These are phyloP conservation scores for Crotalaria pallida DNA, from an alignment of 306 rosid species.

Conservation along the genomic window DNA sequence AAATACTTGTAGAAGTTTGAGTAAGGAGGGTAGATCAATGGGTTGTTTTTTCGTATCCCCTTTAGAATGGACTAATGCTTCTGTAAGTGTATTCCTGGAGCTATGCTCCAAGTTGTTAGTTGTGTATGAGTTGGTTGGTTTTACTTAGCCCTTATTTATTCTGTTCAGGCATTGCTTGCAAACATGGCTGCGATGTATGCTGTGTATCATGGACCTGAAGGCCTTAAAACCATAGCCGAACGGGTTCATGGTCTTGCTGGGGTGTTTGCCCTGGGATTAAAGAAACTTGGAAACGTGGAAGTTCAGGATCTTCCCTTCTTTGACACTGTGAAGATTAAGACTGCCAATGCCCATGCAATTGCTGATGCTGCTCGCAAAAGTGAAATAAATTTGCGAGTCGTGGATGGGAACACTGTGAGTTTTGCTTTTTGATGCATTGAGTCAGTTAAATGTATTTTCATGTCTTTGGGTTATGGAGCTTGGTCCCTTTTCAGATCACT, in stretches of 20 bases:
- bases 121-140: slow-evolving; percentile 16
- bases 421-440: neutral
- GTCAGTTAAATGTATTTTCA: slow-evolving; percentile 7
- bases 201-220: slow-evolving; percentile 97
- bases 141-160: slow-evolving; percentile 17
- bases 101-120: neutral
- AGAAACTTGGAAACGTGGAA: slow-evolving; percentile 83
- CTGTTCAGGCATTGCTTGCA: slow-evolving; percentile 86
- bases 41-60: no score
- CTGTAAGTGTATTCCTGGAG: neutral
- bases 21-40: no score
- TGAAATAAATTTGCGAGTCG: slow-evolving; percentile 69
- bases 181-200: slow-evolving; percentile 99
- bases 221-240: slow-evolving; percentile 74
- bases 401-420: slow-evolving; percentile 78
- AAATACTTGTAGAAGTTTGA: no score
- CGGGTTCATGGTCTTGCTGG: slow-evolving; percentile 97
- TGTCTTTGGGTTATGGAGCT: slow-evolving; percentile 21
- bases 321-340: slow-evolving; percentile 82
- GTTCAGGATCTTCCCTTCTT: slow-evolving; percentile 92
- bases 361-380: slow-evolving; percentile 69
- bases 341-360: slow-evolving; percentile 63
- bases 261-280: slow-evolving; percentile 72
- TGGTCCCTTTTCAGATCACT: slow-evolving; percentile 57
- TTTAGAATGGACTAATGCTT: neutral